Base-by-base conservation (phyloP, 2,329 filamentous ascomycete species). In the Fusarium sp. region DNA sequence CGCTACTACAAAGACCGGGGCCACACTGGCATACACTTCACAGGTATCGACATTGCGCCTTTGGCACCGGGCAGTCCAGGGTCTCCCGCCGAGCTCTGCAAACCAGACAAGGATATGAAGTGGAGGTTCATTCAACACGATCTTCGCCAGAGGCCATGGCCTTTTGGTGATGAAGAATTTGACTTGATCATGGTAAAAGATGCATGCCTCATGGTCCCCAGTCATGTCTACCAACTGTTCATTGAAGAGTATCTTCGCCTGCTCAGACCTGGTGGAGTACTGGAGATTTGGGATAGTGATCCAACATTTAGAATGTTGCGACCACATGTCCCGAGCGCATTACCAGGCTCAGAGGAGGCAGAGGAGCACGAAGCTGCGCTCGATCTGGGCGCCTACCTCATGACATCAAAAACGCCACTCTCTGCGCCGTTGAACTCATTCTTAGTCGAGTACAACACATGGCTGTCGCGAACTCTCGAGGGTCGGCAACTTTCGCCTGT, bases 101-200 rank as follows among this genome's bases (percentile, higher is more conserved):
- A 89, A 72, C 83, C 84, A 6, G 86, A 88, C 70, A 89, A 90
- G 73, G 92, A 93, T 49, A 91, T 97, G 84, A 90, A 92, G 70
- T 97, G 94, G 93, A 89, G 85, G 13, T 98, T 97, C 77, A 88
- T 97, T 55, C 92, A 94, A 76, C 93, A 97, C 77, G 94, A 98
- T 79, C 81, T 97, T 68, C 90, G 93, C 62, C 87, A 88, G 63
- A 78, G 86, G 4, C 93, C 93, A 1, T 88, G 94, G 74, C 95
- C 95, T 0, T 93, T 97, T 69, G 84, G 89, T 3, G 88, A 93
- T 64, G 90, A 86, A 37, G 90, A 94, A 73, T 98, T 97, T 78
- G 93, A 97, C 77, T 85, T 97, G 42, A 87, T 98, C 74, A 93
- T 97, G 84, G 86, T 93, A 76, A 97, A 97, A 79, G 94, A 97